phyloP scores from a whole-genome alignment of 371 early-diverging fungal species.

The Mucor lusitanicus region DNA sequence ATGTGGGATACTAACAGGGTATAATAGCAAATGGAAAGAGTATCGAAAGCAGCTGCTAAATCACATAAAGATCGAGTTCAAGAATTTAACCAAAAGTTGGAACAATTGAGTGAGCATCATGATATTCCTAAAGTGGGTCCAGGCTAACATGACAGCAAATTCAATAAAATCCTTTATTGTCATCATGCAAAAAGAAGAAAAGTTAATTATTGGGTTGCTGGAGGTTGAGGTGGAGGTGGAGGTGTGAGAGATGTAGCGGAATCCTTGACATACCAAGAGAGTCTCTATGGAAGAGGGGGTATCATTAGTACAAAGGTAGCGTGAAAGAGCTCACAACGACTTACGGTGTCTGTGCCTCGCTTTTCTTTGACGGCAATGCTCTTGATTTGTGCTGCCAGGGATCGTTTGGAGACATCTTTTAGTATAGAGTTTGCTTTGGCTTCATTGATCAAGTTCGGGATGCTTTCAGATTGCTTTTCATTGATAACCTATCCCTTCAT shows the following conservation, averaged over 20 bases:
- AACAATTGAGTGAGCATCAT: constrained; percentile 70
- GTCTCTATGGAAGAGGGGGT: constrained; percentile 1
- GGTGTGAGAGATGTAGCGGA: not conserved
- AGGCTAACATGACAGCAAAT: constrained; percentile 39
- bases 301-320: not conserved
- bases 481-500: constrained; percentile 26
- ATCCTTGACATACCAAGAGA: constrained; percentile 21
- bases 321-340: not conserved
- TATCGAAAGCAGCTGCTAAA: constrained; percentile 57
- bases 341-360: constrained; percentile 51
- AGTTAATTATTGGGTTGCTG: not conserved
- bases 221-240: not conserved
- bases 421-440: constrained; percentile 22
- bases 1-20: no score
- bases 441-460: constrained; percentile 30
- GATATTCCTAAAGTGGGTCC: constrained; percentile 76
- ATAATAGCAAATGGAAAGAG: constrained; percentile 64
- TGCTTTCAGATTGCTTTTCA: constrained; percentile 35
- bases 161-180: not conserved
- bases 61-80: constrained; percentile 68
- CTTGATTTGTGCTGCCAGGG: constrained; percentile 50
- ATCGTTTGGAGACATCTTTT: constrained; percentile 40
- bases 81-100: constrained; percentile 64
- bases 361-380: constrained; percentile 53
- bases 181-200: not conserved